Base-by-base conservation (phyloP, 192 early-diverging fungal genomes). In the Umbelopsis isabellina region DNA sequence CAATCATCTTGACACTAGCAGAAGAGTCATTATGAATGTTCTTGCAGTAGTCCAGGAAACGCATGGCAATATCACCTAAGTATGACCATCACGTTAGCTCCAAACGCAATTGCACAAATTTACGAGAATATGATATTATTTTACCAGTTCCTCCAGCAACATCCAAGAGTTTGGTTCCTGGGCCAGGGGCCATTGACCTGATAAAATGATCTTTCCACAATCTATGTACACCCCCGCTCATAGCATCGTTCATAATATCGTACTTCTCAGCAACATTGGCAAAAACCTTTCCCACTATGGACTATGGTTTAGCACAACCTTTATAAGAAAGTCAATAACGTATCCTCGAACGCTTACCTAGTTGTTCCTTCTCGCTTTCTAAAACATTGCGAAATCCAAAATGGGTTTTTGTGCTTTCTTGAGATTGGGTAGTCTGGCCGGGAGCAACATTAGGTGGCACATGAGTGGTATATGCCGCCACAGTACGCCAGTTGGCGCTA, bases 181-280 rank as follows among this genome's bases (percentile, higher is more conserved):
- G 90, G 2, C 86, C 79, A 1, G 97, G 95, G 1, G 93, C 88
- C 81, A 99, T 84, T 21, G 79, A 83, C 23, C 88, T 85, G 67
- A 99, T 92, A 77, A 94, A 93, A 74, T 95, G 88, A 73, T 97
- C 94, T 74, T 99, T 99, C 97, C 97, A 99, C 37, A 97, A 75
- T 65, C 96, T 87, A 78, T 99, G 96, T 21, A 99, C 80, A 33
- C 97, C 97, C 33, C 86, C 82, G 75, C 90, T 92, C 96, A 98
- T 98, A 20, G 92, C 90, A 68, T 98, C 96, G 84, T 98, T 98
- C 97, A 99, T 98, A 12, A 96, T 67, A 77, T 99, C 97, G 83
- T 99, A 99, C 53, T 91, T 96, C n/a, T 83, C 78, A 3, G 97
- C 97, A 20, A 99, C 97, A 72, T 87, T 94, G n/a, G 90, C 86